Evolutionary conservation across 352 stramenopile species (phyloP), one percentile per base, ranked within the genome.

Genomic region (Stephanocyclus meneghinianus): DNA sequence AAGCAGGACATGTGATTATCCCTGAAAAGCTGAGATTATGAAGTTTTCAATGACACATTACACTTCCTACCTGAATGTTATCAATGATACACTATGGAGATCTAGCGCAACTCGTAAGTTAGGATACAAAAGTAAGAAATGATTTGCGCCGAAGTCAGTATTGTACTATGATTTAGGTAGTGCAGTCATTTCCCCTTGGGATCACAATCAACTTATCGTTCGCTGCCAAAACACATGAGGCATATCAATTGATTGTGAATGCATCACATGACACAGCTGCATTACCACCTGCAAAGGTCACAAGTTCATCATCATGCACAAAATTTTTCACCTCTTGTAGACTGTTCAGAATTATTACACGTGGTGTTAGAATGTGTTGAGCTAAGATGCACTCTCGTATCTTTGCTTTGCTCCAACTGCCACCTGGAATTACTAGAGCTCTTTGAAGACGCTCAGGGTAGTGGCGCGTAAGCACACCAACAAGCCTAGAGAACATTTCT

Each of bases 401-500:
- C 7, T 40, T 67, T 50, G 10, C 7, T 29, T 74, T 80, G 21
- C 35, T 32, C 32, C 67, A 81, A 26, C 37, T 44, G 21, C 74
- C 75, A 0, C 74, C 73, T 3, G 75, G 71, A 16, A 91, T 76
- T 42, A 91, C 42, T 8, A 90, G 70, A 29, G 78, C 73, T 59
- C 67, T 71, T 8, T 50, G 21, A 11, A 92, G 67, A 18, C 83
- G 72, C 40, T 88, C 83, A 4, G 87, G 87, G 59, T 92, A 92
- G 69, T 92, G 83, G 4, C 30, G 21, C 7, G 66, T 51, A 8
- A 90, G 29, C 11, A 84, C 50, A 10, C 76, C 51, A 69, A 83
- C 74, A 7, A 92, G 51, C 1, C 84, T 42, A 16, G 85, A 8
- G 60, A 72, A 44, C 32, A 74, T 76, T 66, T 83, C 90, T 32